Evolutionary conservation across 306 rosid genomes (phyloP).

Genomic region (Calophaca sinica): DNA sequence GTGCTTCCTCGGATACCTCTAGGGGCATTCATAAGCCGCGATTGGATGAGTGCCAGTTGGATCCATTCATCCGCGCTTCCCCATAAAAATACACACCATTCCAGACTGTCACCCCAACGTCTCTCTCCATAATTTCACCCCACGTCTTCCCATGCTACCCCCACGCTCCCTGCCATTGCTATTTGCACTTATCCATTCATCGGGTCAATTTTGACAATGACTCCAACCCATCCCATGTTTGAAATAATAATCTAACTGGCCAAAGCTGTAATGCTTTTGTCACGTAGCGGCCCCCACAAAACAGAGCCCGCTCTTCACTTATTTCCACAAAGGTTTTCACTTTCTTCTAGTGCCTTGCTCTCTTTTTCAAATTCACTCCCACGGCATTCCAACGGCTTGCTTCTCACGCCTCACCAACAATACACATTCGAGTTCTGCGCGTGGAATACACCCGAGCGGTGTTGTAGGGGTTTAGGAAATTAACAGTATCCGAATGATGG

Average conservation of each 20-base stretch:
- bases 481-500: constrained; percentile 41
- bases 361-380: constrained; percentile 2
- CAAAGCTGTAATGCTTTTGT: constrained; percentile 73
- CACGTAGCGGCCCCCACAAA: constrained; percentile 44
- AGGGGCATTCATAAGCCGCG: constrained; percentile 28
- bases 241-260: constrained; percentile 45
- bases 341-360: constrained; percentile 1
- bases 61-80: constrained; percentile 55
- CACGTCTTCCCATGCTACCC: constrained; percentile 42
- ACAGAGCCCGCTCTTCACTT: constrained; percentile 36
- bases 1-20: constrained; percentile 71
- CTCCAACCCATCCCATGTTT: background rate
- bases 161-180: background rate
- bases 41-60: constrained; percentile 67
- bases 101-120: constrained; percentile 78
- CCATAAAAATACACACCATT: constrained; percentile 52
- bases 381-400: background rate
- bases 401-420: constrained; percentile 45
- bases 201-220: constrained; percentile 8
- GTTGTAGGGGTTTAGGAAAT: background rate
- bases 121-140: constrained; percentile 41
- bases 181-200: background rate
- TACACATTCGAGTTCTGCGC: background rate
- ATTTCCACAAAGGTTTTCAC: constrained; percentile 49
- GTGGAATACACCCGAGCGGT: constrained; percentile 4